Base-by-base conservation (phyloP, 306 rosid species). In the Cicer chorassanicum region DNA sequence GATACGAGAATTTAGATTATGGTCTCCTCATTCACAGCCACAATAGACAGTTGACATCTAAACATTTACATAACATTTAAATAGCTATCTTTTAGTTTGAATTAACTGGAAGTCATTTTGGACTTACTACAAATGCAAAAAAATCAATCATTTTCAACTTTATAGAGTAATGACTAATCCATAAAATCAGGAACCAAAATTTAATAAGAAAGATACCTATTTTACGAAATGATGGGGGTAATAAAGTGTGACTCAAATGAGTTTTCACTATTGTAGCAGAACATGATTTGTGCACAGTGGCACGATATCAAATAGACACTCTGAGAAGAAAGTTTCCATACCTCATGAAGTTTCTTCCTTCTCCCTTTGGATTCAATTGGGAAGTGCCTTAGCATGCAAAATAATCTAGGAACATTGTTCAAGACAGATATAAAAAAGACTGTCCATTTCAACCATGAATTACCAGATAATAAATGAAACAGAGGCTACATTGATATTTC, bases 351-450 rank as follows among this genome's bases (percentile, higher is more conserved):
- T 78, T 92, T 95, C 92, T 92, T 92, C 81, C 98, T 86, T 87
- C 98, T 95, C 83, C 98, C 99, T 83, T 89, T 95, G 34, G 99
- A 95, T 85, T 95, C 99, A 51, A 95, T 90, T 19, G 99, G 99
- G 84, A 95, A 95, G 75, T 86, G 97, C 81, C 96, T 90, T 90
- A 95, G 79, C 99, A 95, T 95, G 95, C 87, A 82, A 89, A 95
- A 95, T 72, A 95, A 85, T 81, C 99, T 95, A 85, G 63, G 78
- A 64, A 50, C 7, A 68, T 74, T 12, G 44, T 68, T 45, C 44
- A 62, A 66, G 55, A 39, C 9, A 5, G 19, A 46, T 55, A 21
- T 65, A 4, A 9, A 50, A 46, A 48, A 56, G 24, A 48, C 12
- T 44, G 4, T 21, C 62, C 78, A 46, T 8, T 29, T 45, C 40